phyloP scores from a whole-genome alignment of 2,329 filamentous ascomycete species.

The Talaromyces verruculosus region DNA sequence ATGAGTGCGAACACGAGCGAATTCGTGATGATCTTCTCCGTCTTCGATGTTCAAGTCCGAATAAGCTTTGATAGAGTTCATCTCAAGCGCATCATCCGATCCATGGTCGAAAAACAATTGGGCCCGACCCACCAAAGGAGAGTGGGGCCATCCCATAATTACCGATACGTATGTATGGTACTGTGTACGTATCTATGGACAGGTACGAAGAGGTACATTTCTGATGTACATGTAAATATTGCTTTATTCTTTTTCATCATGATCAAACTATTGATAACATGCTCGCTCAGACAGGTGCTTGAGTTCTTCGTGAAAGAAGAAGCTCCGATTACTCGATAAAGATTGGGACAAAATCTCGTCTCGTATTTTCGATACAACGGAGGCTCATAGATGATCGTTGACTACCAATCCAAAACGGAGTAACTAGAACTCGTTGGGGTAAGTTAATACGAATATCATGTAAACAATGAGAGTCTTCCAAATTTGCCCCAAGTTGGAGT shows the following conservation, averaged over 20 bases:
- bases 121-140: not conserved
- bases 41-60: not conserved
- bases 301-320: not conserved
- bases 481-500: not conserved
- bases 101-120: not conserved
- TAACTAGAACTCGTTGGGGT: not conserved
- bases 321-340: not conserved
- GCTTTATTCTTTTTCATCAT: not conserved
- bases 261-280: not conserved
- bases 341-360: not conserved
- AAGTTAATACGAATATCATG: not conserved
- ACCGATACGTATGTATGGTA: not conserved
- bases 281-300: not conserved
- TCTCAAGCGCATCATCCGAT: not conserved
- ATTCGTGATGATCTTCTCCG: not conserved
- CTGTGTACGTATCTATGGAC: not conserved
- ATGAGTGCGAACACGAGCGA: not conserved
- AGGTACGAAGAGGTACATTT: not conserved
- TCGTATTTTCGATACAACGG: not conserved
- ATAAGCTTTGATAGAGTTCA: slow-evolving; percentile 3
- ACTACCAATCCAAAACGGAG: not conserved
- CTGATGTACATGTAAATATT: not conserved
- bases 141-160: not conserved
- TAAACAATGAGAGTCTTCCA: not conserved
- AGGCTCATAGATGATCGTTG: not conserved